Conservation (phyloP, 805 yeast genomes). For the Pichia cabralensis region DNA sequence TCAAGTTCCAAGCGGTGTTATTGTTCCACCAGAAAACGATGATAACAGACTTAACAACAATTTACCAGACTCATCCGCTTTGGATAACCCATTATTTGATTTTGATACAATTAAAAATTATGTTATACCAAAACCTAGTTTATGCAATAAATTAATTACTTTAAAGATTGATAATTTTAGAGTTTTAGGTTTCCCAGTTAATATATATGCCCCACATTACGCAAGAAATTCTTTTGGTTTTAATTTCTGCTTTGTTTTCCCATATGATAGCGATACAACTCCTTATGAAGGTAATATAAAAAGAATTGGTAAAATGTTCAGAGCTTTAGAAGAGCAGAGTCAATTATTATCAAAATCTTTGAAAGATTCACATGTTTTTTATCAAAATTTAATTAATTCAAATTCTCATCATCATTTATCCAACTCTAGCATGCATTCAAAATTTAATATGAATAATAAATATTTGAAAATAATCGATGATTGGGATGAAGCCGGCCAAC, state of each 20-base stretch:
- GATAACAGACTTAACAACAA: slow-evolving; percentile 13
- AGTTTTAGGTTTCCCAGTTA: slow-evolving; percentile 83
- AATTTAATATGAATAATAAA: slow-evolving; percentile 10
- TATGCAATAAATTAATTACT: slow-evolving; percentile 75
- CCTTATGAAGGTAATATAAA: slow-evolving; percentile 82
- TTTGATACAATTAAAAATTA: slow-evolving; percentile 85
- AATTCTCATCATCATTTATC: slow-evolving; percentile 3
- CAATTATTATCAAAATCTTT: slow-evolving; percentile 55
- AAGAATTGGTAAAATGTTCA: slow-evolving; percentile 80
- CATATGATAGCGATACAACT: slow-evolving; percentile 67
- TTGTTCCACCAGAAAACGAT: slow-evolving; percentile 29
- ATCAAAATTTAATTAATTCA: slow-evolving; percentile 17
- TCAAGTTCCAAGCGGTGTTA: slow-evolving; percentile 79
- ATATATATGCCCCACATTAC: slow-evolving; percentile 62
- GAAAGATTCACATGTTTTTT: slow-evolving; percentile 33
- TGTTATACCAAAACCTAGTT: slow-evolving; percentile 85
- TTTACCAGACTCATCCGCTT: slow-evolving; percentile 24
- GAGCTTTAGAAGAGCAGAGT: slow-evolving; percentile 83
- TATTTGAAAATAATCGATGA: slow-evolving; percentile 25
- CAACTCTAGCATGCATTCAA: not conserved
- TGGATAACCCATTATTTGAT: slow-evolving; percentile 43
- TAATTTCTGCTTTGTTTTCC: slow-evolving; percentile 88
- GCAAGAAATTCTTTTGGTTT: slow-evolving; percentile 88
- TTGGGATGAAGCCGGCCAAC: slow-evolving; percentile 19
- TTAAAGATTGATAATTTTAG: slow-evolving; percentile 60